Base-by-base conservation (phyloP, 2,329 filamentous ascomycete species). In the Magnaporthales sp. region DNA sequence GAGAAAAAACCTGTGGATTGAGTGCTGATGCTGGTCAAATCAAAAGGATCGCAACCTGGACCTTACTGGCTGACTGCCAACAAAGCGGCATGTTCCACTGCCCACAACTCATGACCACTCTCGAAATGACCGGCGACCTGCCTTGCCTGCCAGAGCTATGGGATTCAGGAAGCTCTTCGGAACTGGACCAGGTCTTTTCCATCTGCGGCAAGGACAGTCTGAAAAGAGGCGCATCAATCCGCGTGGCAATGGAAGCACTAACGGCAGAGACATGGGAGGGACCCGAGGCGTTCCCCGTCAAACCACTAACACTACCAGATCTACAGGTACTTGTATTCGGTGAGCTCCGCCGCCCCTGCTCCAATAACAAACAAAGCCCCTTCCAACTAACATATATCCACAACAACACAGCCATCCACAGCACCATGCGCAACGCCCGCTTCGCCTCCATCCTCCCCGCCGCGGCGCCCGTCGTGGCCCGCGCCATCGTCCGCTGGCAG, bases 61-160 rank as follows among this genome's bases (percentile, higher is more conserved):
- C 70, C 3, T 66, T 72, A 9, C 62, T 73, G 4, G 67, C 67
- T 7, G 73, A 75, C 65, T 74, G 73, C 72, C 73, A 74, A 26
- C 72, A 75, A 31, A 63, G 67, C 26, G 71, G 74, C 62, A 68
- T 73, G 65, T 72, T 70, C 61, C 71, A 74, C 62, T 66, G 65
- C 2, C 72, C 70, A n/a, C 68, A 70, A 2, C 30, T 68, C 11
- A 71, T 71, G 22, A 70, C 71, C 1, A 69, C 69, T 9, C 54
- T 66, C 29, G 74, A 75, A 63, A 66, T 75, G 62, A 71, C 68
- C 0, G 72, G 70, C 29, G 68, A 72, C n/a, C 65, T 74, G 3
- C 71, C 73, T 0, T 73, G 71, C 32, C 66, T 71, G 5, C 64
- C 64, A 0, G 68, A 70, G 13, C 68, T 75, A 0, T 75, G 73